Percentiles rank a stretch among this genome's conserved stretches.
These are phyloP conservation scores for Protea cynaroides DNA, from an alignment of 164 flowering plant genomes.

Conservation along the genomic window DNA sequence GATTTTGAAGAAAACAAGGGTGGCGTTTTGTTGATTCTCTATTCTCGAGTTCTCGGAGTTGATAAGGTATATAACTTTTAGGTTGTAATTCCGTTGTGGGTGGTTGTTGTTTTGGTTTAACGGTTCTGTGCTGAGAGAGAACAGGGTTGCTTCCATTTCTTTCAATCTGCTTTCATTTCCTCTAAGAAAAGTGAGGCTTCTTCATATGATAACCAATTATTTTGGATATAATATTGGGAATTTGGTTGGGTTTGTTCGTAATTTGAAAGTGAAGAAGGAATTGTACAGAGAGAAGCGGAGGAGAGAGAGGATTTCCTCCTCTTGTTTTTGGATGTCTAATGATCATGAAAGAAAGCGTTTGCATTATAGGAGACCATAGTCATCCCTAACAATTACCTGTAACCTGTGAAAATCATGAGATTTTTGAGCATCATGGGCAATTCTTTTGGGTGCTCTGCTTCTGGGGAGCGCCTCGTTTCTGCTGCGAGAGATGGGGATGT, in stretches of 20 bases:
- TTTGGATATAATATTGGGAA: neutral
- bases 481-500: constrained; percentile 98
- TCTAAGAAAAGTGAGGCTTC: neutral
- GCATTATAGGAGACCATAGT: neutral
- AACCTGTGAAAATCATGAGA: constrained; percentile 31
- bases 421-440: constrained; percentile 45
- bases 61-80: too few species aligned
- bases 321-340: too few species aligned
- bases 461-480: constrained; percentile 91
- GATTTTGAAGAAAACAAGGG: neutral
- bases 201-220: constrained; percentile 14
- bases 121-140: constrained; percentile 3
- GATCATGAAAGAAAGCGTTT: too few species aligned
- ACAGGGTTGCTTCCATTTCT: neutral
- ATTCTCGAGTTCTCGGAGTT: constrained; percentile 17
- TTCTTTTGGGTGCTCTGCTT: constrained; percentile 98
- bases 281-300: too few species aligned
- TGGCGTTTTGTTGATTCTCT: constrained; percentile 4
- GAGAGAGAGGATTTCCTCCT: too few species aligned
- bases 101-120: constrained; percentile 16
- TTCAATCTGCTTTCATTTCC: neutral
- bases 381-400: too few species aligned
- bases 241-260: too few species aligned
- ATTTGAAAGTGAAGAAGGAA: too few species aligned
- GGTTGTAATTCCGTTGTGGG: constrained; percentile 9